Base-by-base conservation (phyloP, 225 moss, liverwort and hornwort species). In the Pseudoscleropodium purum region DNA sequence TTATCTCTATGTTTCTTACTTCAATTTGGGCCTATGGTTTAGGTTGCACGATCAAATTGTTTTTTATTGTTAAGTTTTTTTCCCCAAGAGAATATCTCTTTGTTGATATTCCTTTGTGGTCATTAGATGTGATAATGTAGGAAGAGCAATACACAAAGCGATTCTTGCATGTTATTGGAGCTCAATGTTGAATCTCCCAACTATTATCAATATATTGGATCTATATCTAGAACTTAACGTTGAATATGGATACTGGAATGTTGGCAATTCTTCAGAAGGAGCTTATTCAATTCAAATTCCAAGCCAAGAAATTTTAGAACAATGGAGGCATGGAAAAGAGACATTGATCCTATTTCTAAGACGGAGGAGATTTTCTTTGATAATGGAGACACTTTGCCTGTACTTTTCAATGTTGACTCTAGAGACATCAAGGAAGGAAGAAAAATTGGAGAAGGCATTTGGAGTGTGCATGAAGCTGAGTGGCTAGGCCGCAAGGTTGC, bases 51-150 rank as follows among this genome's bases (percentile, higher is more conserved):
- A 19, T 75, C 4, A 8, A 51, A 23, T 5, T 2, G 26, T 9
- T 41, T 26, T 43, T 27, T 16, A 5, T 0, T 3, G 0, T 27
- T 0, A 26, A 47, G 9, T 21, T 20, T 76, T 21, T 76, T 51
- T 76, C 0, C 0, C 2, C 2, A 5, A 26, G 1, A 34, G 5
- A 51, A 21, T 21, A 21, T 52, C 6, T 24, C 23, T 52, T 4
- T 36, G 36, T 13, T 9, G 20, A 24, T 36, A 24, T 54, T 37
- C 6, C 34, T 54, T 54, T 36, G 1, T 27, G 17, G 26, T 16
- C 26, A 56, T 5, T 3, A 17, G 4, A 27, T 79, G 0, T 26
- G 11, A 11, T 4, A 3, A 18, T 26, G n/a, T 16, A 4, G 57
- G 25, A 10, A 54, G 11, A n/a, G 10, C 17, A 57, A 26, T 56